These are phyloP conservation scores for Phytopythium cucurbitacearum DNA, from an alignment of 352 stramenopile species.

Conservation along the genomic window DNA sequence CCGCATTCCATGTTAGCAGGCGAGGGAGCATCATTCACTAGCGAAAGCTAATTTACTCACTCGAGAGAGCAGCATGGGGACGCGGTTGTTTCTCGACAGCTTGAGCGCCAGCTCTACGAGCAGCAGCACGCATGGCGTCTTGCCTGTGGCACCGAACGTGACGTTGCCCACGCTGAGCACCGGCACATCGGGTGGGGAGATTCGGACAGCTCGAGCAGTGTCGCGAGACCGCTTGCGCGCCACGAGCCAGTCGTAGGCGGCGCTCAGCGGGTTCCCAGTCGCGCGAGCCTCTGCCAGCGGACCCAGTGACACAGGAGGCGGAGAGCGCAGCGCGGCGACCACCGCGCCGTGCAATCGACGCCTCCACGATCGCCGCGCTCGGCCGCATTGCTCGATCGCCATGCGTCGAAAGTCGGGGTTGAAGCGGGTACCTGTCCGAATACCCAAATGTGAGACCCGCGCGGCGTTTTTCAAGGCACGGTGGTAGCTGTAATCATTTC, in stretches of 20 bases:
- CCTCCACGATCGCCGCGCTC: conserved; percentile 17
- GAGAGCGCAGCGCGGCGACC: conserved; percentile 26
- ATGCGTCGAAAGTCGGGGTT: no score
- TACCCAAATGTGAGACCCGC: no score
- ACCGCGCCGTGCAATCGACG: conserved; percentile 24
- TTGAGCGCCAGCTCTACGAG: conserved; percentile 21
- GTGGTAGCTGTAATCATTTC: no score
- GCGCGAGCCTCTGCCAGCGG: no score
- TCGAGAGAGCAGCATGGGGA: conserved; percentile 49
- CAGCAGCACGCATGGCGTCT: conserved; percentile 58
- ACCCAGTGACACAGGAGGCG: background rate
- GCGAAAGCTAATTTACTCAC: conserved; percentile 12
- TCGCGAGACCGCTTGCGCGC: conserved; percentile 25
- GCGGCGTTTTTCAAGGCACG: no score
- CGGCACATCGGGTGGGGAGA: conserved; percentile 25
- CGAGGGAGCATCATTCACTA: background rate
- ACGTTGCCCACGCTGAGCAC: conserved; percentile 70
- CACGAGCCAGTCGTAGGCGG: conserved; percentile 34
- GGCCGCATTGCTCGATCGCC: no score
- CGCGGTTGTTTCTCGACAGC: conserved; percentile 1
- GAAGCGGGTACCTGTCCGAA: no score
- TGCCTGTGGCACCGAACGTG: conserved; percentile 71
- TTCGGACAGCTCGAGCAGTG: conserved; percentile 11
- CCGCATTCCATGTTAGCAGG: background rate
- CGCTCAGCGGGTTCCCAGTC: conserved; percentile 21